phyloP scores from a whole-genome alignment of 306 rosid genomes.

The Citrullus mucosospermus region DNA sequence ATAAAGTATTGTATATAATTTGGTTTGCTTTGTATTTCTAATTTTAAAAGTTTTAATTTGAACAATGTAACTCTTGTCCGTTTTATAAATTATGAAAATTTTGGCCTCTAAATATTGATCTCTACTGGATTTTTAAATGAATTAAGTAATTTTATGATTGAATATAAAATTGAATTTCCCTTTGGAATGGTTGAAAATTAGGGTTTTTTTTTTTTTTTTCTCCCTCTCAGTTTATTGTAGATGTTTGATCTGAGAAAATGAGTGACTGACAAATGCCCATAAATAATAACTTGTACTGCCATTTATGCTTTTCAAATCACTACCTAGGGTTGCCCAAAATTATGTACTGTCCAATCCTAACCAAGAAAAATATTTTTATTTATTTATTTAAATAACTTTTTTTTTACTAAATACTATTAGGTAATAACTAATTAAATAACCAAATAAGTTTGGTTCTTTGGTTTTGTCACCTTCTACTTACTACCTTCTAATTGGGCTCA shows the following conservation, averaged over 20 bases:
- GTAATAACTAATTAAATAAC: background rate
- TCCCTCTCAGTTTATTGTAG: background rate
- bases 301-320: constrained; percentile 7
- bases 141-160: background rate
- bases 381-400: background rate
- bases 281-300: background rate
- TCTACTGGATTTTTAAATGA: background rate
- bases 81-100: too few relatives aligned
- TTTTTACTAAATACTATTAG: background rate
- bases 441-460: background rate
- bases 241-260: background rate
- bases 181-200: background rate
- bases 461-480: background rate
- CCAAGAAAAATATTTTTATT: background rate
- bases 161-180: background rate
- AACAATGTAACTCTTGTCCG: too few relatives aligned
- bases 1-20: too few relatives aligned
- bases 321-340: constrained; percentile 6
- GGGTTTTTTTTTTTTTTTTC: background rate
- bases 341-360: background rate
- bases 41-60: too few relatives aligned
- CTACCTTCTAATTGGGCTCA: background rate
- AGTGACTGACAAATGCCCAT: constrained; percentile 4
- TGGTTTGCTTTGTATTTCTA: too few relatives aligned
- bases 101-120: background rate